Conservation (phyloP, 768 basidiomycete genomes). For the Lactarius evosmus region DNA sequence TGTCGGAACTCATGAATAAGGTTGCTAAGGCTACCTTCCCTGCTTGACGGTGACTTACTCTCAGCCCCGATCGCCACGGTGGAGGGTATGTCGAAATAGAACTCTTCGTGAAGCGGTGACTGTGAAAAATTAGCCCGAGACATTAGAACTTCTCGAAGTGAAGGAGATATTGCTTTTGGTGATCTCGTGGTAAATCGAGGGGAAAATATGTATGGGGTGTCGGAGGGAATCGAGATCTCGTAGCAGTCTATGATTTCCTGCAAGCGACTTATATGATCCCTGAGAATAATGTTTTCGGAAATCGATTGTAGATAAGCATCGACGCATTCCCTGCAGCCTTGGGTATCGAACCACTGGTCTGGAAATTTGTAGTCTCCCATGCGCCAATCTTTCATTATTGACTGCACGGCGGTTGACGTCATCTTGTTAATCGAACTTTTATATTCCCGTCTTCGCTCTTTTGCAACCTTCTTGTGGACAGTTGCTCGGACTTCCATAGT, state of each 20-base stretch:
- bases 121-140: not conserved
- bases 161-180: not conserved
- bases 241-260: not conserved
- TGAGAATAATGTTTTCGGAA: not conserved
- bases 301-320: not conserved
- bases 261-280: not conserved
- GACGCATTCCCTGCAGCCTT: not conserved
- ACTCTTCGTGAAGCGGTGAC: too few relatives aligned
- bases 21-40: not conserved
- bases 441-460: not conserved
- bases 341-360: not conserved
- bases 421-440: not conserved
- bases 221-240: not conserved
- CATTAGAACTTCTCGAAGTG: not conserved
- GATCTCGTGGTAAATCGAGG: not conserved
- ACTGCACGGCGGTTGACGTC: not conserved
- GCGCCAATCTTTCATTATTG: not conserved
- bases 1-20: constrained; percentile 5
- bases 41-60: too few relatives aligned
- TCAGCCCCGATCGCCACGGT: not conserved
- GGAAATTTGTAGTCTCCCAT: not conserved
- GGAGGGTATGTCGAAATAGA: too few relatives aligned
- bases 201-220: not conserved
- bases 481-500: not conserved
- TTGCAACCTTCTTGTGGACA: not conserved